Conservation (phyloP, 202 grass and related monocot genomes). For the Alloteropsis angusta region DNA sequence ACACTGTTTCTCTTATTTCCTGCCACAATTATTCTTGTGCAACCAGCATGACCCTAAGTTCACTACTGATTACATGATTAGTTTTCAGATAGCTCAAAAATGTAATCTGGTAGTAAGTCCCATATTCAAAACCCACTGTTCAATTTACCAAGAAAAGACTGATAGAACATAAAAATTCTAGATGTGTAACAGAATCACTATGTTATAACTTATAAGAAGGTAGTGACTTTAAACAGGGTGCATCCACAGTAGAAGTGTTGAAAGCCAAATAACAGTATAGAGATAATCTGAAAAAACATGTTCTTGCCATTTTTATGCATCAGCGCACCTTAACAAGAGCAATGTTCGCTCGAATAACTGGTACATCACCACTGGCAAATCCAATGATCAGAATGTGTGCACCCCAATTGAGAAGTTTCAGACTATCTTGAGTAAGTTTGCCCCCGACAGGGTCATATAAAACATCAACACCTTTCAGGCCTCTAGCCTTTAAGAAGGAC, state of each 20-base stretch:
- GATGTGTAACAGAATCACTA: neutral
- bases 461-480: slow-evolving; percentile 79
- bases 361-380: slow-evolving; percentile 93
- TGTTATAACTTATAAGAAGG: neutral
- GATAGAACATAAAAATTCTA: neutral
- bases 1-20: neutral
- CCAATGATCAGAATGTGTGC: slow-evolving; percentile 92
- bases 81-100: slow-evolving; percentile 2
- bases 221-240: neutral
- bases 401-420: slow-evolving; percentile 94
- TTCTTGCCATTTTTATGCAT: neutral
- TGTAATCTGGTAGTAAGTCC: neutral
- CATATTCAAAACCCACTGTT: neutral
- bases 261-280: neutral
- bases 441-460: slow-evolving; percentile 93
- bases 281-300: neutral
- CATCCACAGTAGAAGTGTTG: neutral
- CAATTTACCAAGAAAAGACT: slow-evolving; percentile 3
- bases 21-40: neutral
- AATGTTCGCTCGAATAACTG: slow-evolving; percentile 68
- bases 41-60: neutral
- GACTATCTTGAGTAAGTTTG: slow-evolving; percentile 76
- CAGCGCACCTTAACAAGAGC: slow-evolving; percentile 75
- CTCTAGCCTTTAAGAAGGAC: slow-evolving; percentile 69
- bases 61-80: neutral